Evolutionary conservation across 2,329 filamentous ascomycete genomes (phyloP), one percentile per base, ranked within the genome.

Genomic region (Aureobasidium vineae): DNA sequence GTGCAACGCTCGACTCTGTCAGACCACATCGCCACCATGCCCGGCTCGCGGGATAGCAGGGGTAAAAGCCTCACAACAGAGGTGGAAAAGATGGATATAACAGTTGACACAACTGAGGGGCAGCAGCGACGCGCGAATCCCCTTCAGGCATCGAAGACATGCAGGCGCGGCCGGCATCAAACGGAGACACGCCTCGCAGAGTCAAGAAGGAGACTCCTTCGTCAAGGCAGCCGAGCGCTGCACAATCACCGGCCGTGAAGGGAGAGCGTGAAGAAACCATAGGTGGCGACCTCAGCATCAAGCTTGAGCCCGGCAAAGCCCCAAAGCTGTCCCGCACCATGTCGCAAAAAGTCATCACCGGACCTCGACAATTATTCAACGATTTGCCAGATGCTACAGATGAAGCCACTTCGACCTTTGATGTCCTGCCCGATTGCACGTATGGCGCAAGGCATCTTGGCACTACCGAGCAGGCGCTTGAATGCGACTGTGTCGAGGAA

Each of bases 401-500:
- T 41, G 90, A 95, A 72, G 90, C 95, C 4, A 88, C 85, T 71
- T 80, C 83, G 31, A 86, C 86, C 16, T 99, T 99, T 73, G 86
- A 91, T 71, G 82, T 94, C 61, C 92, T 99, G 70, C 81, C 88
- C 63, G 86, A 91, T 72, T 98, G 94, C 77, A 89, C 90, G 40
- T 99, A 99, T 78, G 92, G 91, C 64, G 92, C 92, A 70, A 97
- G 96, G 77, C 87, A 90, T 71, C 88, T 98, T 80, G 95, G 95
- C 63, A 90, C 89, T 70, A 96, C 95, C 31, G 94, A 97, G 74
- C 90, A 93, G 79, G 94, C 91, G 68, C 84, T 98, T 77, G 95
- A 97, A 78, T 99, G 95, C 79, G 95, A 99, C 77, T 99, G 95
- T 79, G 83, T 85, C 71, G 91, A 96, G 79, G 92, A 97, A 80